A percentile compares a stretch with the other conserved stretches of the same genome.
phyloP scores from a whole-genome alignment of 768 basidiomycete genomes.

The Boletales sp. region DNA sequence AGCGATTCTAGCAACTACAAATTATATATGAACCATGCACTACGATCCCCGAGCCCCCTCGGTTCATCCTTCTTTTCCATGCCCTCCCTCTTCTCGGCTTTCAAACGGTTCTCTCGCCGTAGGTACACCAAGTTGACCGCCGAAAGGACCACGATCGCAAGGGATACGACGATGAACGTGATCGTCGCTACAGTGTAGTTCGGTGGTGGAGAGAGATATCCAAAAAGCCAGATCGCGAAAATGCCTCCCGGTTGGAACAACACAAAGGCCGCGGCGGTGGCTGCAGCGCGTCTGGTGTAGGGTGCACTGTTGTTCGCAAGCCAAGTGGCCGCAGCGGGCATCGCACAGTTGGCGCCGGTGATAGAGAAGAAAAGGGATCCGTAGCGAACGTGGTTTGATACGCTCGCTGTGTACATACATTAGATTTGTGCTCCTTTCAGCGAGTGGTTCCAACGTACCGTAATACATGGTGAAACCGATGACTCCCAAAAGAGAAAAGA shows the following conservation, averaged over 20 bases:
- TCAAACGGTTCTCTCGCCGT: constrained; percentile 42
- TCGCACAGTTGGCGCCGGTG: constrained; percentile 45
- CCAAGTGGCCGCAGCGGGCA: constrained; percentile 57
- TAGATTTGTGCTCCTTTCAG: not conserved
- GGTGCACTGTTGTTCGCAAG: constrained; percentile 59
- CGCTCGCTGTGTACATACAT: constrained; percentile 7
- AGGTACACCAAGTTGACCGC: constrained; percentile 40
- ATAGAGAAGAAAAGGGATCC: constrained; percentile 56
- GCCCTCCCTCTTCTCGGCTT: constrained; percentile 35
- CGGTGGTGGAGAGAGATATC: constrained; percentile 46
- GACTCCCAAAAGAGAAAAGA: constrained; percentile 40
- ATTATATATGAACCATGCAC: constrained; percentile 56
- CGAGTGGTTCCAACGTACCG: constrained; percentile 30
- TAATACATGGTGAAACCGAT: constrained; percentile 56
- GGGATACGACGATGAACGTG: constrained; percentile 34
- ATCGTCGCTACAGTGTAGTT: constrained; percentile 46
- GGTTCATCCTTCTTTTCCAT: constrained; percentile 34
- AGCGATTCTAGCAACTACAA: constrained; percentile 30
- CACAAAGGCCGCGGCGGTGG: constrained; percentile 51
- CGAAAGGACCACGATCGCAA: constrained; percentile 36
- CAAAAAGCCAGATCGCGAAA: constrained; percentile 58
- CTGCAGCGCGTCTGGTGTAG: constrained; percentile 52
- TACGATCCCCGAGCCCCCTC: too few relatives aligned
- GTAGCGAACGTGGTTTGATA: constrained; percentile 44
- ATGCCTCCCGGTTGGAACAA: constrained; percentile 57